Percentiles rank a stretch among this genome's conserved stretches.
Conservation (phyloP, 2,329 filamentous ascomycete species). For the Grosmannia huntii region DNA sequence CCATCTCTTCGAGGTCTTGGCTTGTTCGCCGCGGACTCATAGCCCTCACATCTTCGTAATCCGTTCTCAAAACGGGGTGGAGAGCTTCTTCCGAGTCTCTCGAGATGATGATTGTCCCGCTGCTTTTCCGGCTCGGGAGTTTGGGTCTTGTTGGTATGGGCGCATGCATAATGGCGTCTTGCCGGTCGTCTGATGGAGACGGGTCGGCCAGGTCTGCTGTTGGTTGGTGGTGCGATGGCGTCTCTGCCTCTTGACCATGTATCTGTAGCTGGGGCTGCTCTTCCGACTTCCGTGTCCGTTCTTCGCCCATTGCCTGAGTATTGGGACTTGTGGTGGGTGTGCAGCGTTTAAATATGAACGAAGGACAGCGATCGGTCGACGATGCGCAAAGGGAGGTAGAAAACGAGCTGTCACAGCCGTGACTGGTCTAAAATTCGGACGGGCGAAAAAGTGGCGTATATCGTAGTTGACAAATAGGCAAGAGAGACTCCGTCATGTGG, state of each 20-base stretch:
- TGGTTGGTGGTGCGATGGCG: background rate
- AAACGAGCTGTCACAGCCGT: background rate
- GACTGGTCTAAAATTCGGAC: background rate
- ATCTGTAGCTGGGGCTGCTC: background rate
- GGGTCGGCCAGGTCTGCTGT: conserved; percentile 12
- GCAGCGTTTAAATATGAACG: too few species aligned
- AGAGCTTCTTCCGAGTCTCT: conserved; percentile 55
- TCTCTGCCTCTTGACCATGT: background rate
- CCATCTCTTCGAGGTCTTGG: conserved; percentile 79
- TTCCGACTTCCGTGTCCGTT: background rate
- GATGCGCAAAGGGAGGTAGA: background rate
- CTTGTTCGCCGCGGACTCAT: conserved; percentile 91
- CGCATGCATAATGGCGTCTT: conserved; percentile 28
- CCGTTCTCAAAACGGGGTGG: conserved; percentile 61
- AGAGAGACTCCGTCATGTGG: background rate
- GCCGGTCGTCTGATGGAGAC: conserved; percentile 12
- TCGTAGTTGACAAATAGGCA: background rate
- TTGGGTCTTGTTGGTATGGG: conserved; percentile 49
- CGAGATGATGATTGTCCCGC: conserved; percentile 70
- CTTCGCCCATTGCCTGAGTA: background rate
- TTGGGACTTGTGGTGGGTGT: background rate
- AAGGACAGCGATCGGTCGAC: too few species aligned
- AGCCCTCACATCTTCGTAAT: conserved; percentile 76
- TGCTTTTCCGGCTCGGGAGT: conserved; percentile 62
- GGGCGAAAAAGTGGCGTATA: background rate